These are phyloP conservation scores for Cymbidium sinense DNA, from an alignment of 106 monocot genomes.

Conservation along the genomic window DNA sequence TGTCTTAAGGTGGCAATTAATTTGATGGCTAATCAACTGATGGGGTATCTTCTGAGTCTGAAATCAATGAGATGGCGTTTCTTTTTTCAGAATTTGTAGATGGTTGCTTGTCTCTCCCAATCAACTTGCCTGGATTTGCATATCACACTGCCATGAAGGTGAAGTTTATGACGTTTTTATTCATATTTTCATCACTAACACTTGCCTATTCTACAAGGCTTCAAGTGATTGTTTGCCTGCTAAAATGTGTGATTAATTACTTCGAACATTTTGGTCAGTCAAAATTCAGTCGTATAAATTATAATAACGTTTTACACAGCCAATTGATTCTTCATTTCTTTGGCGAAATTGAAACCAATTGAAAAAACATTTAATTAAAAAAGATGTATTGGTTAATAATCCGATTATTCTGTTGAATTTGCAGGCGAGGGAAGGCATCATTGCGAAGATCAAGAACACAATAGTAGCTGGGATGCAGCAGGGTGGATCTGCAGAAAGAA, in stretches of 20 bases:
- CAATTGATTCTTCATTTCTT: too few relatives aligned
- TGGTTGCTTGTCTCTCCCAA: slow-evolving; percentile 42
- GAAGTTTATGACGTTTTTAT: neutral
- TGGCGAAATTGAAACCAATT: neutral
- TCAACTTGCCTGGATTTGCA: slow-evolving; percentile 33
- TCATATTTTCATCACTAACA: too few relatives aligned
- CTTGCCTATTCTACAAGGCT: too few relatives aligned
- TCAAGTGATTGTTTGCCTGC: too few relatives aligned
- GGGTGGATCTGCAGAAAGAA: neutral
- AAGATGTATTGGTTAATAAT: neutral
- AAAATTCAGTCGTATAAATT: neutral
- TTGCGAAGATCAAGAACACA: slow-evolving; percentile 27
- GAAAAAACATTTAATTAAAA: neutral
- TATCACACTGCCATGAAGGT: slow-evolving; percentile 46
- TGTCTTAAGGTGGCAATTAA: slow-evolving; percentile 32
- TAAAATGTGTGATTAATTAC: neutral
- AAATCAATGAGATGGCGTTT: slow-evolving; percentile 29
- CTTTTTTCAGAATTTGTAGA: slow-evolving; percentile 42
- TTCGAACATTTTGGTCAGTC: neutral
- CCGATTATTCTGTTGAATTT: neutral
- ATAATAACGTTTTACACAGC: neutral
- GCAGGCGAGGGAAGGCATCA: slow-evolving; percentile 35
- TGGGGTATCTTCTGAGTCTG: slow-evolving; percentile 30
- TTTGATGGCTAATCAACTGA: slow-evolving; percentile 40
- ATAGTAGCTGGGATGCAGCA: slow-evolving; percentile 10